Conservation (phyloP, 352 stramenopile species). For the Pythium apleroticum region DNA sequence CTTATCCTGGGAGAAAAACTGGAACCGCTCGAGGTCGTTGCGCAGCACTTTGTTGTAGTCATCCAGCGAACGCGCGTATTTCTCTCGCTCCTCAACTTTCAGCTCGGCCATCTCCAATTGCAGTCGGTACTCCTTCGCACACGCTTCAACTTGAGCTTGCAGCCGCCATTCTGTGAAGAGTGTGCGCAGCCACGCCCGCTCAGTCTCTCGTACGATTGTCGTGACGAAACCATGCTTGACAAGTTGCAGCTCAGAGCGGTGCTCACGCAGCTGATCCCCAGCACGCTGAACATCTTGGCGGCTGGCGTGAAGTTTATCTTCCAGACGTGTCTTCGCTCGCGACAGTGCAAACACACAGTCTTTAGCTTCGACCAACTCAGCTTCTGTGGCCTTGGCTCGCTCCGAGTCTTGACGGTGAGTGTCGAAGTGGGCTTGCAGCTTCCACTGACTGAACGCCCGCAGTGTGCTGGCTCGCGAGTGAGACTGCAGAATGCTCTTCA, state of each 20-base stretch:
- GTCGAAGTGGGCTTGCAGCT: neutral
- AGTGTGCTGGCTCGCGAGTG: neutral
- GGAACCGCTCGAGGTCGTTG: constrained; percentile 69
- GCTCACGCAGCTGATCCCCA: constrained; percentile 43
- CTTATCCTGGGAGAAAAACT: constrained; percentile 82
- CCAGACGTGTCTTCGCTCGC: constrained; percentile 53
- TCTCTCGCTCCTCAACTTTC: constrained; percentile 54
- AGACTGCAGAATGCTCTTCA: neutral
- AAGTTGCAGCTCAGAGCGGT: constrained; percentile 52
- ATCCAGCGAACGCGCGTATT: constrained; percentile 62
- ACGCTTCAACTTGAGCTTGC: constrained; percentile 33
- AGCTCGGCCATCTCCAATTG: constrained; percentile 56
- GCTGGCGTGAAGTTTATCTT: constrained; percentile 49
- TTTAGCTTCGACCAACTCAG: constrained; percentile 53
- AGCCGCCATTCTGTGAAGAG: constrained; percentile 51
- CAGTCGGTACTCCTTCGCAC: constrained; percentile 47
- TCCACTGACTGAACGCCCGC: constrained; percentile 12
- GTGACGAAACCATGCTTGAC: constrained; percentile 73
- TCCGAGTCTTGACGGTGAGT: constrained; percentile 21
- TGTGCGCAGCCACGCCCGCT: constrained; percentile 41
- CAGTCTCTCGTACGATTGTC: constrained; percentile 44
- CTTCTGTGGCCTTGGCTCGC: constrained; percentile 30
- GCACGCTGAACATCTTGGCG: constrained; percentile 36
- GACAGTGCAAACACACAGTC: constrained; percentile 75
- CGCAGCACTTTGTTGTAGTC: constrained; percentile 75